Evolutionary conservation across 768 basidiomycete species (phyloP), one percentile per base, ranked within the genome.

Genomic region (Pleurotus platypus): DNA sequence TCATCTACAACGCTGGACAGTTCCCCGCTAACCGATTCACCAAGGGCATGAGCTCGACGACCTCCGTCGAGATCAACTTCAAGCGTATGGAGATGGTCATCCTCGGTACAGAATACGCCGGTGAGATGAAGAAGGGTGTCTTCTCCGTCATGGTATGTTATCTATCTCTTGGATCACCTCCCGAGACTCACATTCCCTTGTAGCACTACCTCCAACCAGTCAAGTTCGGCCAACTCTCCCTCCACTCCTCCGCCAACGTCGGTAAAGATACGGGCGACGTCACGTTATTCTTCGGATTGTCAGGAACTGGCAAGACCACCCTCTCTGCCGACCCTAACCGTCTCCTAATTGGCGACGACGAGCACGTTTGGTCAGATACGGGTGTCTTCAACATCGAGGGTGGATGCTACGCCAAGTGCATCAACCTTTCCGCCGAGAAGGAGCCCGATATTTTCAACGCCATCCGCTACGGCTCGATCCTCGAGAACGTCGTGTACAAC

Each of bases 31-130:
- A 99, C 73, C 90, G 97, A 45, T 98, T 98, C 83, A 99, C 97
- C 59, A 94, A 97, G 79, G 97, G 97, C 74, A 98, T 98, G 97
- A 96, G 93, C 60, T 97, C 94, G 8, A 92, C 94, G 27, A 98
- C 97, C 5, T 97, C 95, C 2, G 96, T 99, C 49, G 96, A 98
- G 77, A 93, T 99, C 80, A 99, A 99, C 84, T 98, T 99, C 77
- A 97, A 97, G 81, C 92, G 97, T 40, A 97, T 94, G 94, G 97
- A 99, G 75, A 99, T 99, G 97, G 96, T 99, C 67, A 98, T 99
- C 68, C 92, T 99, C 64, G 96, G 92, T 56, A 96, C 94, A 24
- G 94, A 98, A 70, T 98, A 98, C 68, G 94, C 94, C 27, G 94
- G 94, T 50, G 94, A 99, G 79, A 99, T 99, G 97, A 99, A 99